Evolutionary conservation across 2,329 filamentous ascomycete genomes (phyloP).

Genomic region (Penicillium nordicum): DNA sequence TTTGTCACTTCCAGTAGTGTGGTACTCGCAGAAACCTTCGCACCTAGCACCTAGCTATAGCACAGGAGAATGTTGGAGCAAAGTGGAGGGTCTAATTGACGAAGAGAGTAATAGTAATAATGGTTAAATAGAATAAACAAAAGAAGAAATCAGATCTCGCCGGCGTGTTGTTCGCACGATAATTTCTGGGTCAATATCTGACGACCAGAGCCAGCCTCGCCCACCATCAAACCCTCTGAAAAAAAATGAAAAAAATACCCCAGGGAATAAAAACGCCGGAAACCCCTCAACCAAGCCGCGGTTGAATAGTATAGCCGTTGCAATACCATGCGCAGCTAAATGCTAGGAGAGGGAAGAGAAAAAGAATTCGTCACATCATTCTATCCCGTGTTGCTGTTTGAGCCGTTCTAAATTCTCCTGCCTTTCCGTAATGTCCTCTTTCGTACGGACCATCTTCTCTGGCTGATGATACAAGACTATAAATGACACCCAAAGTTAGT

Average conservation of each 20-base stretch:
- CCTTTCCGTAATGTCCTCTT: slow-evolving; percentile 89
- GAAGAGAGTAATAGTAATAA: slow-evolving; percentile 9
- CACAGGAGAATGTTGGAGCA: slow-evolving; percentile 1
- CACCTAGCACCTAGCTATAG: background rate
- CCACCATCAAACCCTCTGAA: slow-evolving; percentile 28
- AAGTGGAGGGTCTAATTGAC: slow-evolving; percentile 10
- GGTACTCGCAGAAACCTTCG: too few relatives aligned
- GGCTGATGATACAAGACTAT: slow-evolving; percentile 70
- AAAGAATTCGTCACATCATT: slow-evolving; percentile 60
- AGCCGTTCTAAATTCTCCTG: slow-evolving; percentile 97
- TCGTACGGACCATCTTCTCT: slow-evolving; percentile 78
- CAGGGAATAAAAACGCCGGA: slow-evolving; percentile 39
- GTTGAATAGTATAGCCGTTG: slow-evolving; percentile 30
- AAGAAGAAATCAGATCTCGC: slow-evolving; percentile 14
- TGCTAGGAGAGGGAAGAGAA: slow-evolving; percentile 36
- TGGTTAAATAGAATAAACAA: slow-evolving; percentile 19
- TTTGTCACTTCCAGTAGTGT: too few relatives aligned
- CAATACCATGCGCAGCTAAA: slow-evolving; percentile 30
- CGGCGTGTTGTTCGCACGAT: slow-evolving; percentile 2
- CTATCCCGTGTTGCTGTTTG: slow-evolving; percentile 96
- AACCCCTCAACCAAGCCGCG: slow-evolving; percentile 40
- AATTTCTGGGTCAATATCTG: slow-evolving; percentile 8
- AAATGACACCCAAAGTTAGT: background rate
- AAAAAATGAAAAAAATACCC: slow-evolving; percentile 30
- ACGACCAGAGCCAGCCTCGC: slow-evolving; percentile 16